Base-by-base conservation (phyloP, 2,329 filamentous ascomycete genomes). In the Herpotrichia juniperi region DNA sequence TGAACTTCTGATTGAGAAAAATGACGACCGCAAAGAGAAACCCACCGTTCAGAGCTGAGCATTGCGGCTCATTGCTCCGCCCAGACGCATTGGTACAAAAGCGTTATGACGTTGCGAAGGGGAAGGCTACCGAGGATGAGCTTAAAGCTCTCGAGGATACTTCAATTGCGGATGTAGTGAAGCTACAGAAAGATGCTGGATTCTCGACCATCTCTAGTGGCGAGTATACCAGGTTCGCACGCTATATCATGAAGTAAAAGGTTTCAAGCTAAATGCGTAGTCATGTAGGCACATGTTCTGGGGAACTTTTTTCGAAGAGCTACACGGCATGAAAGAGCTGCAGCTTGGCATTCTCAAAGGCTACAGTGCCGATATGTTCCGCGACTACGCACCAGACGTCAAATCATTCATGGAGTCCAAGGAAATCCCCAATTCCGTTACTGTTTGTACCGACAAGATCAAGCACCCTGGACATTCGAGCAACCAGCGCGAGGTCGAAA, bases 11-110 rank as follows among this genome's bases (percentile, higher is more conserved):
- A 16, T 24, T 46, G 74, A 56, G 72, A 75, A 61, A 28, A 7
- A 66, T 67, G 69, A 61, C 67, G 34, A 53, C 65, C 32, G 61
- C 62, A 32, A 72, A 71, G 56, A 65, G 67, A 66, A 68, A 57
- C 57, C 83, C 84, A 35, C 87, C 85, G 44, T 90, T 89, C 74
- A 82, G 88, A 67, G 87, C 87, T 53, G 88, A 91, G 74, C 88
- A 91, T 59, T 81, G 89, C 55, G 88, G 88, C 44, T 90, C 87
- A 12, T 78, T 91, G 26, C 82, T 90, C 51, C 85, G 88, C 26
- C 87, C 88, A 1, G 72, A 83, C 46, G 74, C 81, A 46, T 81
- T 91, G 22, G 78, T 88, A 12, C 77, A 83, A 42, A 82, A 83
- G 42, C 80, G 88, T 72, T 76, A 80, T 58, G 69, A 81, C 67